phyloP scores from a whole-genome alignment of 108 stramenopile genomes.

The Skeletonema marinoi region DNA sequence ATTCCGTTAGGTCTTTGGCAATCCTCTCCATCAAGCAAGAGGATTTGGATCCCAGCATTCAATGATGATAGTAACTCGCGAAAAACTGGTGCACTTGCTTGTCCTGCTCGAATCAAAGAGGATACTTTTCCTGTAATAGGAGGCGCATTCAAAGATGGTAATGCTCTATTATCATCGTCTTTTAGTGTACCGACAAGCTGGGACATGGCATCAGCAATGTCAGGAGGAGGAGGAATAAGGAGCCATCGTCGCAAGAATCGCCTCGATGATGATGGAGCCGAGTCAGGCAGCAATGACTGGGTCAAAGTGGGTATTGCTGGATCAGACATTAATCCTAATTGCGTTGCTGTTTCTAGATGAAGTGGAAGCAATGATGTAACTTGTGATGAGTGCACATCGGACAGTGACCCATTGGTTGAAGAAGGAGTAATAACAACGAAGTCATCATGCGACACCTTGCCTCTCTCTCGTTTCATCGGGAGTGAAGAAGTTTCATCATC shows the following conservation, averaged over 20 bases:
- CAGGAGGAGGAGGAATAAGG: slow-evolving; percentile 76
- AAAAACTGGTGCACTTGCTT: slow-evolving; percentile 80
- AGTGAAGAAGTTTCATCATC: slow-evolving; percentile 9
- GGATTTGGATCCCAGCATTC: slow-evolving; percentile 46
- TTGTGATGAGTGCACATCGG: slow-evolving; percentile 4
- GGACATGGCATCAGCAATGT: slow-evolving; percentile 72
- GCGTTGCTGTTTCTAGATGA: slow-evolving; percentile 79
- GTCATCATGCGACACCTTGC: slow-evolving; percentile 31
- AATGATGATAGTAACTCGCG: slow-evolving; percentile 63
- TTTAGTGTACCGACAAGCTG: slow-evolving; percentile 54
- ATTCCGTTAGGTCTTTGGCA: slow-evolving; percentile 2
- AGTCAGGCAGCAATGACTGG: slow-evolving; percentile 58
- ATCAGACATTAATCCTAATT: slow-evolving; percentile 75
- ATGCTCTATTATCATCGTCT: slow-evolving; percentile 20
- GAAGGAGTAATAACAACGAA: slow-evolving; percentile 27
- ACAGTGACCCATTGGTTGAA: not conserved
- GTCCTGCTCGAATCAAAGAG: slow-evolving; percentile 76
- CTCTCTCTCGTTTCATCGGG: slow-evolving; percentile 22
- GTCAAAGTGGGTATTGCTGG: slow-evolving; percentile 69
- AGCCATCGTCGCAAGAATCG: slow-evolving; percentile 74
- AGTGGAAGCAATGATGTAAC: slow-evolving; percentile 53
- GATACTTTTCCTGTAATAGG: slow-evolving; percentile 75
- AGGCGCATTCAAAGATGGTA: slow-evolving; percentile 44
- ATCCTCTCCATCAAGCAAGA: slow-evolving; percentile 29
- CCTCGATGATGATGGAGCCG: slow-evolving; percentile 64